A percentile compares a stretch with the other conserved stretches of the same genome.
phyloP scores from a whole-genome alignment of 305 asterid genomes.

The Euphrasia arctica region DNA sequence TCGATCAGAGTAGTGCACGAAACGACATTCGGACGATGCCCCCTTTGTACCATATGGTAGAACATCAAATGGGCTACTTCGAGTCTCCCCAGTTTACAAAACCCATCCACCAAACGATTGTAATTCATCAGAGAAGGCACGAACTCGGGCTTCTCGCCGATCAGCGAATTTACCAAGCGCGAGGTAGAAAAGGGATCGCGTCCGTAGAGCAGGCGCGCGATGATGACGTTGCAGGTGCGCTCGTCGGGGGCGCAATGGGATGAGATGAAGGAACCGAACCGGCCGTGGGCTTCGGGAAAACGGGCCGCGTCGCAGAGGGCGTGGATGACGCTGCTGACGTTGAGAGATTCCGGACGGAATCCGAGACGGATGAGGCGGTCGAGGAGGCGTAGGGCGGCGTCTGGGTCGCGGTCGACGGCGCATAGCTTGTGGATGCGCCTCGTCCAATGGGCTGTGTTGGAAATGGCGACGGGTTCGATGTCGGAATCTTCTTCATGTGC shows the following conservation, averaged over 20 bases:
- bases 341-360: conserved; percentile 53
- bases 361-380: conserved; percentile 51
- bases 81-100: conserved; percentile 42
- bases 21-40: conserved; percentile 62
- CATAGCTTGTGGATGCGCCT: conserved; percentile 67
- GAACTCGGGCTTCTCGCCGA: conserved; percentile 52
- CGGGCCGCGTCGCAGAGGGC: conserved; percentile 61
- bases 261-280: conserved; percentile 33
- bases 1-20: conserved; percentile 65
- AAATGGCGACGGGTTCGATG: conserved; percentile 20
- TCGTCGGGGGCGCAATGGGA: conserved; percentile 52
- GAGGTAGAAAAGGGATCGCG: conserved; percentile 41
- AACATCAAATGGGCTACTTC: conserved; percentile 57
- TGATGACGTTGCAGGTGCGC: conserved; percentile 72
- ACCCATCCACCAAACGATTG: conserved; percentile 64
- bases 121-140: conserved; percentile 76
- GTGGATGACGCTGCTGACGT: conserved; percentile 65
- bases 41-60: conserved; percentile 52
- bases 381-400: conserved; percentile 60
- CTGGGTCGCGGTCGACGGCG: conserved; percentile 40
- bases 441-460: conserved; percentile 51
- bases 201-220: conserved; percentile 60
- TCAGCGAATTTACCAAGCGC: conserved; percentile 44
- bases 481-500: not conserved
- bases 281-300: conserved; percentile 62